Conservation (phyloP, 202 grass and related monocot species). For the Panicum virgatum region DNA sequence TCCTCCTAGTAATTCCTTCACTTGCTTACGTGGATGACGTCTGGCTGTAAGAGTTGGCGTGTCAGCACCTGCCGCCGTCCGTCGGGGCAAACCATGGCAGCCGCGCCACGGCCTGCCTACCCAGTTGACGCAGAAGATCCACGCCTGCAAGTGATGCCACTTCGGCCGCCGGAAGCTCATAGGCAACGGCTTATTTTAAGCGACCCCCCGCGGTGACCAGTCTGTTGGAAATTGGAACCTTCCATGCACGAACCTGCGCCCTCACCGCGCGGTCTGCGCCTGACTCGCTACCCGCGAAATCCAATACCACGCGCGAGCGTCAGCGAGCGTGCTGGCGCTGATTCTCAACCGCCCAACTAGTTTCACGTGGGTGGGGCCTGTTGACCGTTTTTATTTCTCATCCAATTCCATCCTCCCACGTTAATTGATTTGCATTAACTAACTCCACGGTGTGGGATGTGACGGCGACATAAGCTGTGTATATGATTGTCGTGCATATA, state of each 20-base stretch:
- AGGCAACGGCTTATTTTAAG: conserved; percentile 16
- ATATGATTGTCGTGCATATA: too few relatives aligned
- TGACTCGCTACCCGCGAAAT: conserved; percentile 42
- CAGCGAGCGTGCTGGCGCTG: too few relatives aligned
- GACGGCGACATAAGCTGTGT: too few relatives aligned
- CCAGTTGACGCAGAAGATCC: conserved; percentile 21
- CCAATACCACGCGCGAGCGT: too few relatives aligned
- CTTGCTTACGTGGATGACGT: background rate
- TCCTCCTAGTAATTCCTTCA: background rate
- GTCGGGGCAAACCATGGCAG: background rate
- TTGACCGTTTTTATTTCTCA: too few relatives aligned
- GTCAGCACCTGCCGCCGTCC: background rate
- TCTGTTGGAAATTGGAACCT: conserved; percentile 42
- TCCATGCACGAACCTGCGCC: conserved; percentile 19
- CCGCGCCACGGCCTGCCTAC: background rate
- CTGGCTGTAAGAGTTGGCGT: background rate
- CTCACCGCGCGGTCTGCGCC: background rate
- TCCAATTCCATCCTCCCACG: too few relatives aligned
- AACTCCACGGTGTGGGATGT: too few relatives aligned
- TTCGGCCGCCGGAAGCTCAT: conserved; percentile 3
- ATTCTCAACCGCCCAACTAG: too few relatives aligned
- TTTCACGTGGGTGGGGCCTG: too few relatives aligned
- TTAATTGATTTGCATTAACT: too few relatives aligned
- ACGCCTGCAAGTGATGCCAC: background rate
- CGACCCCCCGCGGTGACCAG: conserved; percentile 2